A percentile compares a stretch with the other conserved stretches of the same genome.
Conservation (phyloP, 2,329 filamentous ascomycete species). For the Trichoderma guizhouense region DNA sequence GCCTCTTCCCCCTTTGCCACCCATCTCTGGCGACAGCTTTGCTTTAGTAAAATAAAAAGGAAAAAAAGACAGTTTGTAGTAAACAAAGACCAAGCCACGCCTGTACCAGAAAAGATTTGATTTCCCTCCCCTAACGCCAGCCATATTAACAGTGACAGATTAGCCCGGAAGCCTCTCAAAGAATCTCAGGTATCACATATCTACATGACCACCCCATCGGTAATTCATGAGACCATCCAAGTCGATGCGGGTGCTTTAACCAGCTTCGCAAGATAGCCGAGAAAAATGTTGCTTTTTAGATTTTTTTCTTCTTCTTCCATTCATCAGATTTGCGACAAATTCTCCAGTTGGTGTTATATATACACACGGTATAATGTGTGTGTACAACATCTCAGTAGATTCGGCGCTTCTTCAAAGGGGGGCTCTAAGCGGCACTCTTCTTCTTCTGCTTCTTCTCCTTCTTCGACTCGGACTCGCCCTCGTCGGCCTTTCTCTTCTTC, state of each 20-base stretch:
- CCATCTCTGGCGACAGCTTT: background rate
- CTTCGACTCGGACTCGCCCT: slow-evolving; percentile 57
- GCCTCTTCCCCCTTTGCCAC: background rate
- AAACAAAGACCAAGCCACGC: slow-evolving; percentile 32
- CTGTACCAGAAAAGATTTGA: slow-evolving; percentile 26
- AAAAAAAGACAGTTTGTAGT: slow-evolving; percentile 16
- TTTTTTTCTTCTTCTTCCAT: background rate
- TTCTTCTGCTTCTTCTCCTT: slow-evolving; percentile 56
- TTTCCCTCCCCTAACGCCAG: slow-evolving; percentile 35
- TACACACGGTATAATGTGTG: background rate
- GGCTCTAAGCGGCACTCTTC: slow-evolving; percentile 38
- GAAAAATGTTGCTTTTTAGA: slow-evolving; percentile 9
- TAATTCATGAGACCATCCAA: slow-evolving; percentile 9
- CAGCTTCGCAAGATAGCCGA: slow-evolving; percentile 8
- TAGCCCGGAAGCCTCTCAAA: slow-evolving; percentile 26
- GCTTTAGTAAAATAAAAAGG: slow-evolving; percentile 19
- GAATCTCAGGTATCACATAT: slow-evolving; percentile 33
- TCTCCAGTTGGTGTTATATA: background rate
- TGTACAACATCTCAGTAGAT: background rate
- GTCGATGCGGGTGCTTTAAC: slow-evolving; percentile 5
- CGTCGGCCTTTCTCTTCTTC: slow-evolving; percentile 73
- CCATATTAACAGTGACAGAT: slow-evolving; percentile 22
- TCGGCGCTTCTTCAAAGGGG: slow-evolving; percentile 19
- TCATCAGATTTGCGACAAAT: background rate
- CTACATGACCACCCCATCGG: slow-evolving; percentile 21